Evolutionary conservation across 1,139 yeast genomes (phyloP).

Genomic region (Nakaseomyces glabratus): DNA sequence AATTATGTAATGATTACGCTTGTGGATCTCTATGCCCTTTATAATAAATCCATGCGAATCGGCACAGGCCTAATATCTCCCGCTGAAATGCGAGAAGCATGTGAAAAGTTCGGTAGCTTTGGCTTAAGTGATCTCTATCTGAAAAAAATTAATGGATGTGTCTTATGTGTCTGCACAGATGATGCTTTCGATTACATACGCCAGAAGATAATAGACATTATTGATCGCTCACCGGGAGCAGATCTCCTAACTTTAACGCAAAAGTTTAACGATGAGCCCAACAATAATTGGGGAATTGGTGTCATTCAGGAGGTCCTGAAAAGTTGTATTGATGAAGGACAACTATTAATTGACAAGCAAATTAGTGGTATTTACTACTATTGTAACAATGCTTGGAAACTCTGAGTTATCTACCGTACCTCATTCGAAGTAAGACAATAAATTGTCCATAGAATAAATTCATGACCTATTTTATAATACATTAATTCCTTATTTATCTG

Average conservation of each 20-base stretch:
- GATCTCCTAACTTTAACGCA: conserved; percentile 26
- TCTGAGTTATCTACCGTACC: no score
- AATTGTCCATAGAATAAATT: no score
- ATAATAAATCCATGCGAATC: conserved; percentile 47
- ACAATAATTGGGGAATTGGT: conserved; percentile 59
- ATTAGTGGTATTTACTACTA: conserved; percentile 28
- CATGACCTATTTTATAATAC: no score
- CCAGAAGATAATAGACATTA: conserved; percentile 27
- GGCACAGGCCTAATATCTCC: conserved; percentile 56
- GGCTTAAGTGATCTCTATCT: conserved; percentile 39
- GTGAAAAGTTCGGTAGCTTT: conserved; percentile 39
- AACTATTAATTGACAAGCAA: conserved; percentile 53
- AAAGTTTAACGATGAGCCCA: conserved; percentile 28
- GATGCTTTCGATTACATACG: conserved; percentile 36
- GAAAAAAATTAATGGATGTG: conserved; percentile 36
- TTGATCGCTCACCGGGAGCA: conserved; percentile 25
- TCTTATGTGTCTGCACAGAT: conserved; percentile 32
- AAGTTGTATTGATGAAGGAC: conserved; percentile 48
- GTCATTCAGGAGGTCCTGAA: conserved; percentile 63
- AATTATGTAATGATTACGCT: conserved; percentile 50
- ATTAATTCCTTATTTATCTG: no score
- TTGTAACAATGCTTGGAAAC: conserved; percentile 21
- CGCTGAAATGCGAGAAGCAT: conserved; percentile 44
- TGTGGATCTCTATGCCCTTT: conserved; percentile 50
- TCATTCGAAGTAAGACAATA: no score